phyloP scores from a whole-genome alignment of 257 asterid genomes.

The Gardenia jasminoides region DNA sequence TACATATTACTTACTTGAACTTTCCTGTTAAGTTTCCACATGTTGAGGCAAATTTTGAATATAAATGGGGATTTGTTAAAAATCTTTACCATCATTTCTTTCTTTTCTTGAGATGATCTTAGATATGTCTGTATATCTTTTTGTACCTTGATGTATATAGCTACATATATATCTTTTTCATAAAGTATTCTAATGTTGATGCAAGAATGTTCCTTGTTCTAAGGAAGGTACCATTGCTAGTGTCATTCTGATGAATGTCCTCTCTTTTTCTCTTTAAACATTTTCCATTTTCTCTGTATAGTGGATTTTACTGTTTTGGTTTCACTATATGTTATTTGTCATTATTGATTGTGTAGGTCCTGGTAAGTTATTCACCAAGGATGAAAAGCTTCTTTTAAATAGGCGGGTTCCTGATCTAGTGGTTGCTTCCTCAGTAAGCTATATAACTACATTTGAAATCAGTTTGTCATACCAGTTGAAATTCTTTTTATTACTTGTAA shows the following conservation, averaged over 20 bases:
- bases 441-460: neutral
- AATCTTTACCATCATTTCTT: neutral
- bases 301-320: conserved; percentile 10
- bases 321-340: conserved; percentile 7
- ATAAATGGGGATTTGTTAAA: neutral
- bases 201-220: neutral
- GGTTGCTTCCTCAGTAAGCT: conserved; percentile 78
- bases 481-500: neutral
- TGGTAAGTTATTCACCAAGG: conserved; percentile 66
- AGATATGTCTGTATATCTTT: neutral
- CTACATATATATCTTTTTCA: neutral
- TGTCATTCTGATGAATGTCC: neutral
- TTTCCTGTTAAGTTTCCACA: neutral
- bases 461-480: neutral
- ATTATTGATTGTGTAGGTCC: conserved; percentile 45
- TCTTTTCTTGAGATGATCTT: neutral
- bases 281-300: neutral
- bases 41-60: neutral
- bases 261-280: neutral
- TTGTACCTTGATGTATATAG: neutral
- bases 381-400: conserved; percentile 64
- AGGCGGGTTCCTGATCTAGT: conserved; percentile 69
- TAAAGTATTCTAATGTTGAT: neutral
- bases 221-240: neutral
- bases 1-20: neutral